Percentiles rank a stretch among this genome's conserved stretches.
Evolutionary conservation across 2,329 filamentous ascomycete genomes (phyloP).

Genomic region (Fusarium buxicola): DNA sequence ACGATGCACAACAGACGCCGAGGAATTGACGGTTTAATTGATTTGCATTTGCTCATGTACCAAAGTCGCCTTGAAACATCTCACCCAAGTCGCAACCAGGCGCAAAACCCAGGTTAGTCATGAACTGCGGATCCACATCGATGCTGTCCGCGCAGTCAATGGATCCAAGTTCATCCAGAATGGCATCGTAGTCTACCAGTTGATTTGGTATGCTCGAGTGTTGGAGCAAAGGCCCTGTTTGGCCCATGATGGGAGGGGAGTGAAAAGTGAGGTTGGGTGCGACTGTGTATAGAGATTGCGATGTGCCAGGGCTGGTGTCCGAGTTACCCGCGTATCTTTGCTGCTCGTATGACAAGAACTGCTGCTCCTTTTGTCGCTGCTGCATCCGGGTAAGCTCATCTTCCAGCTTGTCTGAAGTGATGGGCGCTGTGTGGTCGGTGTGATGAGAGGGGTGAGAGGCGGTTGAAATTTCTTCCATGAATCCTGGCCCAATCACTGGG

Average conservation of each 20-base stretch:
- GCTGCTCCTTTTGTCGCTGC: slow-evolving; percentile 38
- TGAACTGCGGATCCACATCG: slow-evolving; percentile 70
- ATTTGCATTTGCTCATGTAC: slow-evolving; percentile 43
- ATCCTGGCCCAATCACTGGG: slow-evolving; percentile 34
- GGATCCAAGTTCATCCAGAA: slow-evolving; percentile 65
- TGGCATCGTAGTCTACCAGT: slow-evolving; percentile 61
- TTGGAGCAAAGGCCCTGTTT: slow-evolving; percentile 37
- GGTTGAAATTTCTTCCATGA: slow-evolving; percentile 47
- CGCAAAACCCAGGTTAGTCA: slow-evolving; percentile 74
- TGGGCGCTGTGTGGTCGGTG: slow-evolving; percentile 35
- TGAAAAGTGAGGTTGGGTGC: slow-evolving; percentile 44
- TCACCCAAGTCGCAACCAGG: slow-evolving; percentile 70
- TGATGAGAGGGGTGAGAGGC: slow-evolving; percentile 43
- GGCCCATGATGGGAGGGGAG: slow-evolving; percentile 36
- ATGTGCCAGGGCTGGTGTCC: slow-evolving; percentile 36
- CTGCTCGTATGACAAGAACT: slow-evolving; percentile 36
- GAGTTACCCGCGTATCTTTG: slow-evolving; percentile 36
- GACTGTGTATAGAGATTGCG: slow-evolving; percentile 40
- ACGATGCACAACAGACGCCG: slow-evolving; percentile 6
- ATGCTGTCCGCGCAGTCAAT: slow-evolving; percentile 62
- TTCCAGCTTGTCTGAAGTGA: slow-evolving; percentile 39
- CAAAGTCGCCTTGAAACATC: slow-evolving; percentile 58
- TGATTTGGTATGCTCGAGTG: slow-evolving; percentile 38
- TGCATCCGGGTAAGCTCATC: slow-evolving; percentile 42
- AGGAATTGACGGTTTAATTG: slow-evolving; percentile 22